Evolutionary conservation across 352 stramenopile genomes (phyloP), one percentile per base, ranked within the genome.

Genomic region (Phytophthora colocasiae): DNA sequence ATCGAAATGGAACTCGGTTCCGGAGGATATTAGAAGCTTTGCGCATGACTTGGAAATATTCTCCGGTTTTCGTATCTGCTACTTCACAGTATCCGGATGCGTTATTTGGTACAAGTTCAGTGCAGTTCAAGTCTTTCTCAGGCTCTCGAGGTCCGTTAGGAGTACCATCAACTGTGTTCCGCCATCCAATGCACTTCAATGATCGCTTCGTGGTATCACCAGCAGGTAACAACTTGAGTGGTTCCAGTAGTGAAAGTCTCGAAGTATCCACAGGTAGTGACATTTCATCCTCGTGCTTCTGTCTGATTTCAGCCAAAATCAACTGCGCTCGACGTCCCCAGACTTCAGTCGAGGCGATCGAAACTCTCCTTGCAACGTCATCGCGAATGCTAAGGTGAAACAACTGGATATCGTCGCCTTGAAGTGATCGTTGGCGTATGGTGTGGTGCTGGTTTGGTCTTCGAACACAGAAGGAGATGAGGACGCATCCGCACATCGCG

Each of bases 31-130:
- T 50, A 64, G 75, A 86, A 14, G 51, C 39, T 5, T 39, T 47
- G 19, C 62, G 54, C 68, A 86, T 78, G 8, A 82, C 60, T 11
- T 58, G 73, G 45, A 82, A 62, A 5, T 56, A 66, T 19, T 71
- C 50, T 1, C 77, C 75, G 1, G 69, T 63, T 4, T 55, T 24
- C 2, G 50, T 56, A 47, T 72, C 65, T 50, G 64, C 45, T 1
- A 73, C 52, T 53, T 73, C 65, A 34, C 65, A 73, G 45, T 69
- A 73, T 2, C 65, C 65, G 4, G 65, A 73, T 0, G 51, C 65
- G 32, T 50, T 69, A n/a, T 60, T 73, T 15, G 65, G 58, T 10
- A 73, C 65, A 29, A 65, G 24, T 26, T 64, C 52, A 22, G 34
- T n/a, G 65, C 65, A 73, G 14, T 17, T 11, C 17, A 65, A 27